Conservation (phyloP, 139 green algal genomes). For the Bryopsis sp. region DNA sequence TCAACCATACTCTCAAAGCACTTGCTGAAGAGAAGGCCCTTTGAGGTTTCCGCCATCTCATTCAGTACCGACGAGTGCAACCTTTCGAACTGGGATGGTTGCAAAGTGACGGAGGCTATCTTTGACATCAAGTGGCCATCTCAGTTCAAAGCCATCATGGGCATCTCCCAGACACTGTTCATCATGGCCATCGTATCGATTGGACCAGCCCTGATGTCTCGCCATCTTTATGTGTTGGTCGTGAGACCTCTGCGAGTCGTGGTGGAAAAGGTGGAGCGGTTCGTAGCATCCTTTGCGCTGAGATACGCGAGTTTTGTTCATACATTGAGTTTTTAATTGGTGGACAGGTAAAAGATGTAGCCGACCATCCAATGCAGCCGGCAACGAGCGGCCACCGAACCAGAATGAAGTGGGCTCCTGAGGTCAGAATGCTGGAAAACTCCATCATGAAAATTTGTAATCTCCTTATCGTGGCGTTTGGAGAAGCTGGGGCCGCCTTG, state of each 20-base stretch:
- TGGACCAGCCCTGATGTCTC: no score
- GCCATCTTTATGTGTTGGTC: no score
- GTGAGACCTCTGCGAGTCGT: no score
- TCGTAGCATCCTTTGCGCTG: no score
- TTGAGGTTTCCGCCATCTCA: conserved; percentile 12
- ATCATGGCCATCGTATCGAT: conserved; percentile 69
- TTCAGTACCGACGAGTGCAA: conserved; percentile 8
- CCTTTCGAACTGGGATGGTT: background rate
- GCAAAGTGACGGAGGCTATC: conserved; percentile 24
- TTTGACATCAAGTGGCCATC: conserved; percentile 57
- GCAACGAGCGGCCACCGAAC: background rate
- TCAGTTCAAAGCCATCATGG: conserved; percentile 56
- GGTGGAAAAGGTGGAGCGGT: no score
- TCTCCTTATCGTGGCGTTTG: conserved; percentile 86
- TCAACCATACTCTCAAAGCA: conserved; percentile 22
- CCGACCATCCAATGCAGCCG: conserved; percentile 41
- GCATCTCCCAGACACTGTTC: conserved; percentile 74
- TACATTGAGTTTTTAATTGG: no score
- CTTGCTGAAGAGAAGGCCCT: background rate
- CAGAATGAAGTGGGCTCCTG: conserved; percentile 44
- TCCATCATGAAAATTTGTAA: conserved; percentile 84
- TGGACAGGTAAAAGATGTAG: conserved; percentile 43
- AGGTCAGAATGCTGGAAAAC: conserved; percentile 82
- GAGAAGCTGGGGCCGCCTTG: conserved; percentile 78
- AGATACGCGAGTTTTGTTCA: no score